phyloP scores from a whole-genome alignment of 495 filamentous ascomycete species.

The Friedmanniomyces simplex region DNA sequence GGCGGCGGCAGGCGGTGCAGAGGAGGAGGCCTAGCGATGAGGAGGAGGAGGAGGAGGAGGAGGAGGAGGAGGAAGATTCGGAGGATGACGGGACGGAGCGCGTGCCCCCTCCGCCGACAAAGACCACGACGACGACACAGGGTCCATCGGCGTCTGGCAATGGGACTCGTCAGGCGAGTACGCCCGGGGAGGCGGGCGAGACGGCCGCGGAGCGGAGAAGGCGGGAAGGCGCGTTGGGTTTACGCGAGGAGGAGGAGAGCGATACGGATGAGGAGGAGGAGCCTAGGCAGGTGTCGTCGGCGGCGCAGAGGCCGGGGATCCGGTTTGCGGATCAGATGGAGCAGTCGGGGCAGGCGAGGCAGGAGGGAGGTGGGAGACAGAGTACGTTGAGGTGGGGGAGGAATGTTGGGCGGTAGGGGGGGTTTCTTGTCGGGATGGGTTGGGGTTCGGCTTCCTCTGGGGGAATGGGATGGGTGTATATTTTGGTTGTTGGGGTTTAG shows the following conservation, averaged over 20 bases:
- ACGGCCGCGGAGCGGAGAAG: slow-evolving; percentile 74
- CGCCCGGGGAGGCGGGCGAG: slow-evolving; percentile 64
- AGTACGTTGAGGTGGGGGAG: slow-evolving; percentile 21
- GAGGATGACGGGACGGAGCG: slow-evolving; percentile 52
- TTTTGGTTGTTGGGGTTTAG: too few species aligned
- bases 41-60: too few species aligned
- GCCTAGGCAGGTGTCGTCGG: slow-evolving; percentile 11
- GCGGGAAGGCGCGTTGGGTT: slow-evolving; percentile 75
- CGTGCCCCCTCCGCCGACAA: slow-evolving; percentile 28
- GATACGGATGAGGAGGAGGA: slow-evolving; percentile 41
- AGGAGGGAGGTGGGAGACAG: not conserved
- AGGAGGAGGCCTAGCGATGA: too few species aligned
- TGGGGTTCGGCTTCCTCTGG: too few species aligned
- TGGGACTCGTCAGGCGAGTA: slow-evolving; percentile 24
- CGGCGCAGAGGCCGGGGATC: slow-evolving; percentile 29
- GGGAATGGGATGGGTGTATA: too few species aligned
- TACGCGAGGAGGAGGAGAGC: slow-evolving; percentile 44
- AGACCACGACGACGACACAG: slow-evolving; percentile 10
- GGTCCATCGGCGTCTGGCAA: not conserved
- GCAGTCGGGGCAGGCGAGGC: not conserved
- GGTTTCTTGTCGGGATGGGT: too few species aligned
- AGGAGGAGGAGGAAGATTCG: slow-evolving; percentile 32
- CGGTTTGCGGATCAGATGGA: slow-evolving; percentile 37
- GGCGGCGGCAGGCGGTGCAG: slow-evolving; percentile 29
- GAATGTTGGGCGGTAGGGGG: slow-evolving; percentile 13